Evolutionary conservation across 306 rosid genomes (phyloP), one percentile per base, ranked within the genome.

Genomic region (Vicia sativa): DNA sequence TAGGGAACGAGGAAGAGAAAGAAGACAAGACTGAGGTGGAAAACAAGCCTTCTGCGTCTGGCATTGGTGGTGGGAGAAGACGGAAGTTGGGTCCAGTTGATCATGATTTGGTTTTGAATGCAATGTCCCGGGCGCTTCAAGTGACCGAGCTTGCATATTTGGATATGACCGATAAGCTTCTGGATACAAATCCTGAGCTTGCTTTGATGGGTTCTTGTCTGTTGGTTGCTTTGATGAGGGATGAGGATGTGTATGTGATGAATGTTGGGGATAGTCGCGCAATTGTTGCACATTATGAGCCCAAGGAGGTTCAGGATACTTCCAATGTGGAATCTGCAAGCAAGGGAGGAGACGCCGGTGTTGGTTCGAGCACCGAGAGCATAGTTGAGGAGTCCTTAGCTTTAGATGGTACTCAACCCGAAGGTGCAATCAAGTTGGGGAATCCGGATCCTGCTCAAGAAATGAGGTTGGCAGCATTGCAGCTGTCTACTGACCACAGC

Each of bases 261-360:
- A 92, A 89, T 83, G 86, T 92, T n/a, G 98, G 98, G 72, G 98
- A 92, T 70, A 92, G 98, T 66, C 79, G 98, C 16, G 96, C 98
- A 14, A 84, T 92, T 15, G 93, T 89, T 43, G 96, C 95, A 0
- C 96, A 89, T 61, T 87, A 78, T 62, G 89, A 86, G 70, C 73
- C 79, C n/a, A 87, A 79, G 73, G 87, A 85, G 79, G 81, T 67
- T 70, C 84, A 85, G 75, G 82, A 74, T 57, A 70, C 68, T 45
- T 80, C 85, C 5, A 78, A 74, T 55, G 43, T 21, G 26, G 84
- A 73, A 45, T 67, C 69, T 15, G 52, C 43, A 23, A 73, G 18
- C 74, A 80, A 70, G 68, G 79, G 76, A 26, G 81, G 65, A 37
- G 34, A 39, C 21, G 67, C 9, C 21, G 82, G 41, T 62, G 76